A percentile compares a stretch with the other conserved stretches of the same genome.
These are phyloP conservation scores for Aspergillus phoenicis DNA, from an alignment of 2,329 filamentous ascomycete species.

Conservation along the genomic window DNA sequence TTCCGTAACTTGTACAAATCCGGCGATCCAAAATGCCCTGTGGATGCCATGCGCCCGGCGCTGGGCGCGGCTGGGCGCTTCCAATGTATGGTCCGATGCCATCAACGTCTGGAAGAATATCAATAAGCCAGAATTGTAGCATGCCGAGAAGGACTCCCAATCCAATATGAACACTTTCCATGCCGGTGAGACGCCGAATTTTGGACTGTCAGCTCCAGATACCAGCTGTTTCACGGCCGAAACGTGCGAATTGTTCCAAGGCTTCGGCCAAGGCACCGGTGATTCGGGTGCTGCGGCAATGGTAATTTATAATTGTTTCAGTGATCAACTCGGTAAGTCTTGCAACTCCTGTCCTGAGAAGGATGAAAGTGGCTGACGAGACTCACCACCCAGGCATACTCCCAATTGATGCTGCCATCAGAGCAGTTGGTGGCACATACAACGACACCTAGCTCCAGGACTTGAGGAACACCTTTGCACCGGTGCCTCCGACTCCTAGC, in stretches of 20 bases:
- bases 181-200: not conserved
- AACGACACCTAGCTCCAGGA: not conserved
- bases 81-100: constrained; percentile 8
- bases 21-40: constrained; percentile 7
- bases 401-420: not conserved
- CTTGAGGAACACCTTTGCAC: not conserved
- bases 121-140: not conserved
- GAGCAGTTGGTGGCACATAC: not conserved
- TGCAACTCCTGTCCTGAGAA: not conserved
- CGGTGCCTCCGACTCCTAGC: not conserved
- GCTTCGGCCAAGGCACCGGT: not conserved
- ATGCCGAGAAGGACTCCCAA: not conserved
- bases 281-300: not conserved
- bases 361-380: not conserved
- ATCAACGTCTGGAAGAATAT: not conserved
- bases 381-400: not conserved
- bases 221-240: not conserved
- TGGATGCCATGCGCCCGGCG: constrained; percentile 7
- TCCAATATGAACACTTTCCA: constrained; percentile 3
- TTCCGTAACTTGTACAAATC: constrained; percentile 7
- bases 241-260: not conserved
- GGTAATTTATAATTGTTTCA: not conserved
- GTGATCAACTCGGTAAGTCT: constrained; percentile 1
- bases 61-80: constrained; percentile 10
- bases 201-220: not conserved